phyloP scores from a whole-genome alignment of 768 basidiomycete genomes.

The Russula dissimulans region DNA sequence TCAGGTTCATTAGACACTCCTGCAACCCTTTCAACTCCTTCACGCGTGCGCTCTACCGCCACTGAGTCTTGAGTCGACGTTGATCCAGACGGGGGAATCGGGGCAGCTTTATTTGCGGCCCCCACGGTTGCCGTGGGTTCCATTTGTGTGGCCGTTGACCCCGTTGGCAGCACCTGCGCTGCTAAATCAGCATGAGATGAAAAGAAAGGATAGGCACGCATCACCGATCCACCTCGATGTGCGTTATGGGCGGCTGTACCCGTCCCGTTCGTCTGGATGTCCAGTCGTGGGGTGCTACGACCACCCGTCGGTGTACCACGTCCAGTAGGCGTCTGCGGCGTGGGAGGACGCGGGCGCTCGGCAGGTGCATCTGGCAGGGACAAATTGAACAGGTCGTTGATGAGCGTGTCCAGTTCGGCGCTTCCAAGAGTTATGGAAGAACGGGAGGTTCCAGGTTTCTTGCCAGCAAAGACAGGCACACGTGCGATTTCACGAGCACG shows the following conservation, averaged over 20 bases:
- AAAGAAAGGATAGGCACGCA: slow-evolving; percentile 14
- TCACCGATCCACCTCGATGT: slow-evolving; percentile 21
- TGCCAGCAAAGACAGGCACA: neutral
- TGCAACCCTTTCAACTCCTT: neutral
- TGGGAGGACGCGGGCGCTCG: slow-evolving; percentile 8
- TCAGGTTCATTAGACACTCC: neutral
- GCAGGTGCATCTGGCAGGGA: neutral
- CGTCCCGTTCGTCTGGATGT: slow-evolving; percentile 7
- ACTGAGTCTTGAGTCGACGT: slow-evolving; percentile 1
- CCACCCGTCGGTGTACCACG: slow-evolving; percentile 13
- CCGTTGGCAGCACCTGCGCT: slow-evolving; percentile 11
- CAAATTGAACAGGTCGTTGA: slow-evolving; percentile 16
- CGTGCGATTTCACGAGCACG: slow-evolving; percentile 38
- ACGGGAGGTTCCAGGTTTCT: neutral
- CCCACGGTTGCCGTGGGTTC: neutral
- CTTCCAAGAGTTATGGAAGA: neutral
- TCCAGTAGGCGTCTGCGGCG: slow-evolving; percentile 8
- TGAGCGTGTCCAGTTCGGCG: slow-evolving; percentile 11
- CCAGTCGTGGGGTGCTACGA: slow-evolving; percentile 7
- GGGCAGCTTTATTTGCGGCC: slow-evolving; percentile 2
- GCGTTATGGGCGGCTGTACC: slow-evolving; percentile 3
- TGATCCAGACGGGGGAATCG: neutral
- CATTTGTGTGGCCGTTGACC: slow-evolving; percentile 12
- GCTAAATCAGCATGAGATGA: slow-evolving; percentile 18
- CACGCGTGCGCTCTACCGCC: neutral